Evolutionary conservation across 148 eudicot species (phyloP).

Genomic region (Rhododendron kiyosumense): DNA sequence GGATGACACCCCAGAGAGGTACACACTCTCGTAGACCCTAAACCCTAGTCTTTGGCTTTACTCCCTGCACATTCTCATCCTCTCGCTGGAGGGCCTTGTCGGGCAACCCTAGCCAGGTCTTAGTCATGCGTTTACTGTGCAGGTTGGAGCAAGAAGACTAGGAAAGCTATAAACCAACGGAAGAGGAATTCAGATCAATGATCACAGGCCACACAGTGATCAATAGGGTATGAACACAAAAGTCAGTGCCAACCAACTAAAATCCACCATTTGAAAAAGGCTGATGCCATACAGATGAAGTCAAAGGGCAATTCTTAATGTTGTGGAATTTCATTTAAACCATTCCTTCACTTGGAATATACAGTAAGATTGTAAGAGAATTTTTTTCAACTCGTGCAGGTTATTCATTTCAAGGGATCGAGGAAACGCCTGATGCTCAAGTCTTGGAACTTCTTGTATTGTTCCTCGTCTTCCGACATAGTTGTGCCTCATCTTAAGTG

Average conservation of each 20-base stretch:
- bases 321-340: not conserved
- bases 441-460: conserved; percentile 72
- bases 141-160: no score
- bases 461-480: conserved; percentile 38
- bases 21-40: no score
- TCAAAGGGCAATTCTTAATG: not conserved
- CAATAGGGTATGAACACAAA: not conserved
- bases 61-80: no score
- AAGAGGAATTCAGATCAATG: no score
- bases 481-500: conserved; percentile 71
- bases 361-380: not conserved
- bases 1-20: no score
- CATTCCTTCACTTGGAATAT: not conserved
- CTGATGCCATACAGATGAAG: not conserved
- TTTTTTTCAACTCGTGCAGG: conserved; percentile 31
- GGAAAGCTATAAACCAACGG: no score
- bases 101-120: no score
- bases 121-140: no score
- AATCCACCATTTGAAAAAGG: not conserved
- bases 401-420: conserved; percentile 89
- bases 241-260: not conserved
- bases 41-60: no score
- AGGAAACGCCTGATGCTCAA: conserved; percentile 92
- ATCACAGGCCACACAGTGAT: no score
- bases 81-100: no score